Base-by-base conservation (phyloP, 306 rosid genomes). In the Castanea mollissima region DNA sequence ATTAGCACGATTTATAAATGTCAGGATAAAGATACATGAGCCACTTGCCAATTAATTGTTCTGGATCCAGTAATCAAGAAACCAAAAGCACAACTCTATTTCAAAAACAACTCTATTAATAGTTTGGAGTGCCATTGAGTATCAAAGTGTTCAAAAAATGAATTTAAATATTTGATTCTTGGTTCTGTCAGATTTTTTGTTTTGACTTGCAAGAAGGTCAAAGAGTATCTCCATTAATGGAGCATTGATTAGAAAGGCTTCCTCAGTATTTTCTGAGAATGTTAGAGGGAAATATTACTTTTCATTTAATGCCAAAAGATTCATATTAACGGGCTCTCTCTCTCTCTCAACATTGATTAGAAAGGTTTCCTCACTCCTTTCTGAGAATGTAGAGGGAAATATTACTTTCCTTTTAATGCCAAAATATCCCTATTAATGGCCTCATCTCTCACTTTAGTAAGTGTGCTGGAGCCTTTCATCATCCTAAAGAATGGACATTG, bases 1-100 rank as follows among this genome's bases (percentile, higher is more conserved):
- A 76, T 85, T 59, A 83, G 74, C 38, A 74, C 68, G 49, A 62
- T 46, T 34, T 64, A 75, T 41, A 63, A 55, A 51, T 34, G 51
- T 27, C 76, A 8, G 51, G 52, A 31, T 31, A 16, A 32, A 23
- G 34, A 9, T 31, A 11, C 20, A 51, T 21, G 18, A 75, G 21
- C 67, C 5, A 35, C 65, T 3, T 31, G 58, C 58, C 16, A n/a
- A 62, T 41, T 12, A 71, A 34, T 35, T 5, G 27, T 25, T 68
- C 70, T 14, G 21, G 21, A 65, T 20, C 23, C 23, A 32, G 23
- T 18, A 65, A 4, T 34, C 21, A 5, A 65, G 23, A 32, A 65
- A 32, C 32, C 51, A 65, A 11, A 16, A 31, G 6, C 15, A 18
- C 4, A 31, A 19, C 34, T 12, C 19, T 34, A 65, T 31, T 18